Evolutionary conservation across 2,329 filamentous ascomycete genomes (phyloP).

Genomic region (Cryphonectria nitschkei): DNA sequence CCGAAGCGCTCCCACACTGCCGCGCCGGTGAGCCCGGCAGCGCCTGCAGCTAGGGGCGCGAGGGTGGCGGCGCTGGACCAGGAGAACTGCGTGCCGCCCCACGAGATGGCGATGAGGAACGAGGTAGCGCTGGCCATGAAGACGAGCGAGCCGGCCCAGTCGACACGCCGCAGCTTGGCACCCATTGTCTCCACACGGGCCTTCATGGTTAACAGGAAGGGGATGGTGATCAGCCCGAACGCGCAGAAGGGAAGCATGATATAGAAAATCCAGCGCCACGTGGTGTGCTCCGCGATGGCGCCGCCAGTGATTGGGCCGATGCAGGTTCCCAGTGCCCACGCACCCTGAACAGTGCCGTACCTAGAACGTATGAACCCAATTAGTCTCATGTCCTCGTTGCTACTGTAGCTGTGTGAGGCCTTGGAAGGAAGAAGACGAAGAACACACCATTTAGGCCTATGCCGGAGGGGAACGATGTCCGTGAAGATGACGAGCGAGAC

Average conservation of each 20-base stretch:
- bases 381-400: neutral
- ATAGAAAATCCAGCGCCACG: conserved; percentile 55
- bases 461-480: conserved; percentile 47
- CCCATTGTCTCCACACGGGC: conserved; percentile 38
- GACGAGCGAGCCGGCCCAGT: conserved; percentile 50
- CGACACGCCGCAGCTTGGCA: conserved; percentile 45
- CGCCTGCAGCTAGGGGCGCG: conserved; percentile 48
- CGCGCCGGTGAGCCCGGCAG: conserved; percentile 43
- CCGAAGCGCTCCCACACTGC: conserved; percentile 42
- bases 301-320: conserved; percentile 46
- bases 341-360: conserved; percentile 42
- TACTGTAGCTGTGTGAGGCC: neutral
- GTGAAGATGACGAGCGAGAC: conserved; percentile 45
- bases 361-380: conserved; percentile 18
- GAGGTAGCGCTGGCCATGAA: conserved; percentile 48
- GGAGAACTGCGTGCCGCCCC: conserved; percentile 47
- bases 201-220: conserved; percentile 47
- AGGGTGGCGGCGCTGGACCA: conserved; percentile 48
- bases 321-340: conserved; percentile 46
- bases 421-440: neutral
- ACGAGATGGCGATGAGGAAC: conserved; percentile 52
- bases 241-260: conserved; percentile 50
- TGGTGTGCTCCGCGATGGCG: conserved; percentile 39
- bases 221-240: conserved; percentile 43
- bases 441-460: conserved; percentile 38